phyloP scores from a whole-genome alignment of 2,329 filamentous ascomycete species.

The Alternaria tenuissima region DNA sequence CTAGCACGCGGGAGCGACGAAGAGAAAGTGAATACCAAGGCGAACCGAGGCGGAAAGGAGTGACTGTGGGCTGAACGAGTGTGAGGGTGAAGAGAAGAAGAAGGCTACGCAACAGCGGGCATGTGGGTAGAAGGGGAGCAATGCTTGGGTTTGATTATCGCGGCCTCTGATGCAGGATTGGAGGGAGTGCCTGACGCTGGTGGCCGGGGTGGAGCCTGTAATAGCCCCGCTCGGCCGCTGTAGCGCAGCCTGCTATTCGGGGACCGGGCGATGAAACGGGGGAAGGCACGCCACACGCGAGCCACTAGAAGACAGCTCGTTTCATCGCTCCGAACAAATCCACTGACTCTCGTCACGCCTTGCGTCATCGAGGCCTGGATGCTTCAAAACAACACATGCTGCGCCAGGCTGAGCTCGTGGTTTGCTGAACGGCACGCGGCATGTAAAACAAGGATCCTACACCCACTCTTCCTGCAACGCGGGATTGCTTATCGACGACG shows the following conservation, averaged over 20 bases:
- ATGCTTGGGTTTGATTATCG: slow-evolving; percentile 35
- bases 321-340: slow-evolving; percentile 34
- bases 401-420: background rate
- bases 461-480: slow-evolving; percentile 1
- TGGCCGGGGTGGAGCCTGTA: slow-evolving; percentile 14
- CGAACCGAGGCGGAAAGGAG: slow-evolving; percentile 29
- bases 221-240: slow-evolving; percentile 18
- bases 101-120: slow-evolving; percentile 23
- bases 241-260: slow-evolving; percentile 21
- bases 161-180: slow-evolving; percentile 26
- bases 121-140: slow-evolving; percentile 31
- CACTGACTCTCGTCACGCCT: slow-evolving; percentile 13
- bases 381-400: slow-evolving; percentile 5
- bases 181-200: slow-evolving; percentile 21
- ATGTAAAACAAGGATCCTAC: slow-evolving; percentile 8
- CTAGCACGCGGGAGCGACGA: slow-evolving; percentile 28
- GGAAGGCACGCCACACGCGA: slow-evolving; percentile 26
- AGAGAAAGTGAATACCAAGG: slow-evolving; percentile 33
- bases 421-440: slow-evolving; percentile 17
- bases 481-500: slow-evolving; percentile 1
- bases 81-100: slow-evolving; percentile 7
- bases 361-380: slow-evolving; percentile 23
- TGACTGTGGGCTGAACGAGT: slow-evolving; percentile 22
- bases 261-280: slow-evolving; percentile 29
- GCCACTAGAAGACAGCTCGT: slow-evolving; percentile 22